Conservation (phyloP, 2,329 filamentous ascomycete genomes). For the Coniella lustricola region DNA sequence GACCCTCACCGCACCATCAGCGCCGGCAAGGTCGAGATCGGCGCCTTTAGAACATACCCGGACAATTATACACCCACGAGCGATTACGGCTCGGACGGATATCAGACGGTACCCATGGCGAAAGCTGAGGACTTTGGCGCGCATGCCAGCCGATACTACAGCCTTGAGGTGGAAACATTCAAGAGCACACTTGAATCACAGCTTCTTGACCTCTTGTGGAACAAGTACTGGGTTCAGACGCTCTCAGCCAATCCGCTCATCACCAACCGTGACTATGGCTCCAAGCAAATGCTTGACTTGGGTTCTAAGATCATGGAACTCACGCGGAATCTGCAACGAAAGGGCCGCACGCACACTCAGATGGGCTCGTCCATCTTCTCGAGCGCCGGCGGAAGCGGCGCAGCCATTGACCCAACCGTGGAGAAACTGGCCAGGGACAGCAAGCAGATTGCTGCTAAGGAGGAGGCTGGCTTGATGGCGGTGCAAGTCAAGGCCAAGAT, state of each 20-base stretch:
- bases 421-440: conserved; percentile 55
- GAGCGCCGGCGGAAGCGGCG: conserved; percentile 17
- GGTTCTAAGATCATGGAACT: conserved; percentile 72
- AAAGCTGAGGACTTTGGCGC: conserved; percentile 96
- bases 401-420: conserved; percentile 40
- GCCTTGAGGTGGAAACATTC: conserved; percentile 85
- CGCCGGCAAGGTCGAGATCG: conserved; percentile 93
- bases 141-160: conserved; percentile 84
- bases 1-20: conserved; percentile 94
- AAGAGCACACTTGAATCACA: conserved; percentile 87
- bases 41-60: conserved; percentile 89
- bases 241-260: conserved; percentile 85
- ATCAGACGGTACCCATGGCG: conserved; percentile 75
- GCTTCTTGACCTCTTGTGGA: conserved; percentile 85
- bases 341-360: conserved; percentile 21
- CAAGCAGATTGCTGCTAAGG: conserved; percentile 54
- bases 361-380: conserved; percentile 17
- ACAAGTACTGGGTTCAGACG: conserved; percentile 98
- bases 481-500: conserved; percentile 56
- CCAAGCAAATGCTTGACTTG: conserved; percentile 85
- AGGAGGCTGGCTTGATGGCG: conserved; percentile 56
- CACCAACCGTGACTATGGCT: conserved; percentile 87
- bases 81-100: conserved; percentile 41
- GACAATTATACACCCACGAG: conserved; percentile 55
- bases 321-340: conserved; percentile 32